These are phyloP conservation scores for Aspergillus affinis DNA, from an alignment of 495 filamentous ascomycete species.

Conservation along the genomic window DNA sequence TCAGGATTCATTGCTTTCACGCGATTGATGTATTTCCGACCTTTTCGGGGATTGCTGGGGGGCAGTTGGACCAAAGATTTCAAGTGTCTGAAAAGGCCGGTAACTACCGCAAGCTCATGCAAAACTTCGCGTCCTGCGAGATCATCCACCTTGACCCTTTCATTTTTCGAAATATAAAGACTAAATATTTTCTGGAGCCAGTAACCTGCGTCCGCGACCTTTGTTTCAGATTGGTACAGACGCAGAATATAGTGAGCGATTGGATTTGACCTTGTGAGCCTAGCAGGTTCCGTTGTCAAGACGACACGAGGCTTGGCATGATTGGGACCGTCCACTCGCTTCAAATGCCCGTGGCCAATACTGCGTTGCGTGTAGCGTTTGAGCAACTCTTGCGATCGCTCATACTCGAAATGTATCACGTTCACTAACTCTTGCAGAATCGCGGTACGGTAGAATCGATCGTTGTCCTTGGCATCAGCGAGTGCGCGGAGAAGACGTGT, in stretches of 20 bases:
- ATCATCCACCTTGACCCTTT: not conserved
- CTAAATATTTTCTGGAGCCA: constrained; percentile 10
- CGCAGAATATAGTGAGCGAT: constrained; percentile 31
- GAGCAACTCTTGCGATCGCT: constrained; percentile 25
- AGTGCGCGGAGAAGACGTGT: constrained; percentile 29
- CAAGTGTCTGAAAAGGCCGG: constrained; percentile 27
- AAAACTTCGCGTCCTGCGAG: constrained; percentile 16
- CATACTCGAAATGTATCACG: constrained; percentile 36
- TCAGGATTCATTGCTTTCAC: constrained; percentile 25
- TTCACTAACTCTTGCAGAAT: constrained; percentile 38
- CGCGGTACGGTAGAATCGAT: constrained; percentile 23
- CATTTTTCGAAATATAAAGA: not conserved
- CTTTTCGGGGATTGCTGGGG: constrained; percentile 23
- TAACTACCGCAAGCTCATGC: constrained; percentile 24
- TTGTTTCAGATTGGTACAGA: constrained; percentile 4
- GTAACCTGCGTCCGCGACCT: not conserved
- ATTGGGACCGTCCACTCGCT: constrained; percentile 26
- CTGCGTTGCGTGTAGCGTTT: constrained; percentile 28
- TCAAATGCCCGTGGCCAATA: constrained; percentile 30
- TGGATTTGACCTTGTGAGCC: constrained; percentile 21
- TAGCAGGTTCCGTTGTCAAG: constrained; percentile 31
- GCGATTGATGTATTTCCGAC: constrained; percentile 27
- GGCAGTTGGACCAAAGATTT: constrained; percentile 26
- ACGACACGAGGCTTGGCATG: constrained; percentile 22
- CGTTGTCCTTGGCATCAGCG: constrained; percentile 1